Evolutionary conservation across 768 basidiomycete species (phyloP).

Genomic region (Boletus patriciae): DNA sequence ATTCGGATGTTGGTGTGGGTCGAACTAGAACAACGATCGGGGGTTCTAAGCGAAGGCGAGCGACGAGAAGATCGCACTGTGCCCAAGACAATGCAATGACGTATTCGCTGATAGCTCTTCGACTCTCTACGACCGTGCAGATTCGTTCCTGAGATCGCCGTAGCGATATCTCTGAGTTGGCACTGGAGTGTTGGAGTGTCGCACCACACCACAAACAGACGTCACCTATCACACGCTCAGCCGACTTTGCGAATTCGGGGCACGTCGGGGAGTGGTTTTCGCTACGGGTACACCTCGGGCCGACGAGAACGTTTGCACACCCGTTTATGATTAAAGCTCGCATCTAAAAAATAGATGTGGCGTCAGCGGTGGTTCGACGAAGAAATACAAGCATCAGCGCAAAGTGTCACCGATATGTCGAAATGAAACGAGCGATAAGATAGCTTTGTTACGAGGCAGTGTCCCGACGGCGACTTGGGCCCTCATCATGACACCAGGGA

Average conservation of each 20-base stretch:
- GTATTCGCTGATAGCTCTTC: neutral
- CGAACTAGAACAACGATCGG: neutral
- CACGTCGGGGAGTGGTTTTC: neutral
- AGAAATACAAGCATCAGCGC: neutral
- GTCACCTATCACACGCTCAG: neutral
- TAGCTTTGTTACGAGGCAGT: neutral
- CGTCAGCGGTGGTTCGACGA: neutral
- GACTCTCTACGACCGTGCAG: neutral
- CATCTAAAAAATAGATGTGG: neutral
- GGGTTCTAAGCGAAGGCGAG: neutral
- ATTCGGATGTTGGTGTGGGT: neutral
- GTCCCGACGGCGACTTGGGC: neutral
- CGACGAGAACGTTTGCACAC: neutral
- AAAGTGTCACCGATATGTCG: neutral
- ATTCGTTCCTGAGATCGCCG: neutral
- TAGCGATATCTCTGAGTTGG: neutral
- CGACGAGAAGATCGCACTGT: neutral
- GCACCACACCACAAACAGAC: too few species aligned
- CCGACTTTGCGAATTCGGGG: too few species aligned
- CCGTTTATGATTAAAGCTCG: neutral
- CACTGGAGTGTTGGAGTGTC: neutral
- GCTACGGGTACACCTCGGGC: neutral
- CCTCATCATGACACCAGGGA: neutral
- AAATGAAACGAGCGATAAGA: constrained; percentile 4
- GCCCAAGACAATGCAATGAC: neutral